A percentile compares a stretch with the other conserved stretches of the same genome.
Conservation (phyloP, 371 early-diverging fungal species). For the Apophysomyces elegans region DNA sequence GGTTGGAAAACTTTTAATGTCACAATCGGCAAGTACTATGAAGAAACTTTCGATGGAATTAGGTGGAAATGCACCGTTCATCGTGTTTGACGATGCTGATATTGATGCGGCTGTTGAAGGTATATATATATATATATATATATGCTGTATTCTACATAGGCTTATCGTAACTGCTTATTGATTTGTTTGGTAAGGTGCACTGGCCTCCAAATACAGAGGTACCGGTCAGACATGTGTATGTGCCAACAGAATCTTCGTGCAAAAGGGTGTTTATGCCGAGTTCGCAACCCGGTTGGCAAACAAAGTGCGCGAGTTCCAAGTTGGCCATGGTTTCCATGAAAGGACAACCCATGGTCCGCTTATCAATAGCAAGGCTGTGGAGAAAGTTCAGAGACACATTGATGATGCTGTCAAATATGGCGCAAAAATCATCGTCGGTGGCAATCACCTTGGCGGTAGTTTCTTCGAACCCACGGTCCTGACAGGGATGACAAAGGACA, state of each 20-base stretch:
- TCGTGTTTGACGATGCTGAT: conserved; percentile 88
- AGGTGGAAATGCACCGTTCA: conserved; percentile 90
- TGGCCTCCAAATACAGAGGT: conserved; percentile 84
- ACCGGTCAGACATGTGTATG: conserved; percentile 89
- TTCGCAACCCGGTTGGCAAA: conserved; percentile 64
- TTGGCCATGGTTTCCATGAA: conserved; percentile 78
- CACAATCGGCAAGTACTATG: conserved; percentile 73
- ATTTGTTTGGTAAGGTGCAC: conserved; percentile 28
- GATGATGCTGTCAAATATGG: conserved; percentile 74
- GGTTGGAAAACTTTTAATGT: conserved; percentile 76
- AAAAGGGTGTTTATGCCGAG: conserved; percentile 70
- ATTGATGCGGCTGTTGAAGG: conserved; percentile 66
- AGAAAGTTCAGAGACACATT: conserved; percentile 73
- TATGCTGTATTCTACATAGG: too few species aligned
- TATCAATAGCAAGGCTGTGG: conserved; percentile 70
- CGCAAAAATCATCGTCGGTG: conserved; percentile 65
- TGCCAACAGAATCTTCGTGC: conserved; percentile 89
- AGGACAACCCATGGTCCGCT: conserved; percentile 79
- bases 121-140: conserved; percentile 39
- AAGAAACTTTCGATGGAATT: conserved; percentile 83
- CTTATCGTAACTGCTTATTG: too few species aligned
- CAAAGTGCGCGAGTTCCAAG: conserved; percentile 61
- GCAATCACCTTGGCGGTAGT: conserved; percentile 58
- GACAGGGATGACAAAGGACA: conserved; percentile 59
- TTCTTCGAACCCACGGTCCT: conserved; percentile 81